phyloP scores from a whole-genome alignment of 108 stramenopile species.

The Cyclotella choctawhatcheeana region DNA sequence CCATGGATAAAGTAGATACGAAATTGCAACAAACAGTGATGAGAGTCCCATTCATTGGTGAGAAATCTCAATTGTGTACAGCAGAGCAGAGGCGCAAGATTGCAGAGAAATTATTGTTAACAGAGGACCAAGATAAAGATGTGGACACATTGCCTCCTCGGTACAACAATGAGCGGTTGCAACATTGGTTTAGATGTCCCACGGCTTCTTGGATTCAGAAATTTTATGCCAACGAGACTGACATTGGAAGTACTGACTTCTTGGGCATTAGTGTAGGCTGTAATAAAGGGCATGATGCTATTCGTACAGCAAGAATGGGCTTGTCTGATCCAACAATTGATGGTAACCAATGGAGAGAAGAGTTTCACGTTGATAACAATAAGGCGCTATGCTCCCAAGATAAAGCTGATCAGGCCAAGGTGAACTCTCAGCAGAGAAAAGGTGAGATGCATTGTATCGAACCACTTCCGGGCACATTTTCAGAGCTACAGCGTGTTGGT shows the following conservation, averaged over 20 bases:
- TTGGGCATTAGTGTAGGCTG: constrained; percentile 59
- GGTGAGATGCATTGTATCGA: neutral
- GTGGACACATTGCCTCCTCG: too few relatives aligned
- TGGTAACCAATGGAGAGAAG: constrained; percentile 39
- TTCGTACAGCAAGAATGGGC: constrained; percentile 58
- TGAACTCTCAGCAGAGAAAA: neutral
- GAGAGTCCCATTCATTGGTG: too few relatives aligned
- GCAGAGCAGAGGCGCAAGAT: too few relatives aligned
- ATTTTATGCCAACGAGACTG: neutral
- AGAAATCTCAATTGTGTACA: too few relatives aligned
- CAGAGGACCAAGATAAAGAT: too few relatives aligned
- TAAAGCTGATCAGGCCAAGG: neutral
- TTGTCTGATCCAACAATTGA: constrained; percentile 29
- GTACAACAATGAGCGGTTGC: neutral
- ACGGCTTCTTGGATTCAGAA: neutral
- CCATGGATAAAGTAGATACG: too few relatives aligned
- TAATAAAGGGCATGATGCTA: constrained; percentile 74
- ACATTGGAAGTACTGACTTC: constrained; percentile 17
- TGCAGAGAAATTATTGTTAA: too few relatives aligned
- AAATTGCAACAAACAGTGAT: too few relatives aligned
- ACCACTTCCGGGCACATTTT: neutral
- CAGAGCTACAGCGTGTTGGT: neutral
- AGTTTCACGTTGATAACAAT: neutral
- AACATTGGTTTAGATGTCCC: neutral
- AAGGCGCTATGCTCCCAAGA: neutral